phyloP scores from a whole-genome alignment of 106 monocot genomes.

The Acorus gramineus region DNA sequence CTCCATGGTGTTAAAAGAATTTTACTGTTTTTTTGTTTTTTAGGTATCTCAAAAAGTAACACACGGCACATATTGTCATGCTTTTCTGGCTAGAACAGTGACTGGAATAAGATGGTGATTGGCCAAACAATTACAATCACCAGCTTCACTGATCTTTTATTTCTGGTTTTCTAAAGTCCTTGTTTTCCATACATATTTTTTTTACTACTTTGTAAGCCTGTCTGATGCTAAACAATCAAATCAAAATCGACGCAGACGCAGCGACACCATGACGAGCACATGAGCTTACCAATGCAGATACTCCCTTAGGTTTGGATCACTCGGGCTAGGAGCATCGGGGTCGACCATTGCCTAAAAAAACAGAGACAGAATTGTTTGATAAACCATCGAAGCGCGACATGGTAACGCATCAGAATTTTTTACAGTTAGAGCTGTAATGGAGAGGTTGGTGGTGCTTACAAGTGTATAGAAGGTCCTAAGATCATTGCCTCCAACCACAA shows the following conservation, averaged over 20 bases:
- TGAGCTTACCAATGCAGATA: conserved; percentile 48
- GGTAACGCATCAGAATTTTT: not conserved
- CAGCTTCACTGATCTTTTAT: too few relatives aligned
- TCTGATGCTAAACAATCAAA: too few relatives aligned
- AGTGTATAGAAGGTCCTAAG: conserved; percentile 74
- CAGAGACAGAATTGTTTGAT: not conserved
- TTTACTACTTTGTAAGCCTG: too few relatives aligned
- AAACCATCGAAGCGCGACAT: not conserved
- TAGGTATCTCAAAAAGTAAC: too few relatives aligned
- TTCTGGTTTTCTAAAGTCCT: too few relatives aligned
- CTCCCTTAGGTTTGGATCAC: conserved; percentile 27
- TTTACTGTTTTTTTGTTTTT: too few relatives aligned
- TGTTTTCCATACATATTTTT: too few relatives aligned
- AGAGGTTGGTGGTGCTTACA: conserved; percentile 26
- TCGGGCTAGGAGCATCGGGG: conserved; percentile 35
- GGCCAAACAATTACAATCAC: too few relatives aligned
- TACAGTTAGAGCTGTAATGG: not conserved
- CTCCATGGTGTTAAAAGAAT: too few relatives aligned
- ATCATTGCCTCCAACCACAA: conserved; percentile 61
- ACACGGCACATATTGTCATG: too few relatives aligned
- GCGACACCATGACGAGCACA: not conserved
- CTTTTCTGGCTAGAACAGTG: too few relatives aligned
- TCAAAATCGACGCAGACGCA: not conserved
- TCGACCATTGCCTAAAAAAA: conserved; percentile 35
- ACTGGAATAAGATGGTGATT: too few relatives aligned